Base-by-base conservation (phyloP, 2,329 filamentous ascomycete genomes). In the Penicillium polonicum region DNA sequence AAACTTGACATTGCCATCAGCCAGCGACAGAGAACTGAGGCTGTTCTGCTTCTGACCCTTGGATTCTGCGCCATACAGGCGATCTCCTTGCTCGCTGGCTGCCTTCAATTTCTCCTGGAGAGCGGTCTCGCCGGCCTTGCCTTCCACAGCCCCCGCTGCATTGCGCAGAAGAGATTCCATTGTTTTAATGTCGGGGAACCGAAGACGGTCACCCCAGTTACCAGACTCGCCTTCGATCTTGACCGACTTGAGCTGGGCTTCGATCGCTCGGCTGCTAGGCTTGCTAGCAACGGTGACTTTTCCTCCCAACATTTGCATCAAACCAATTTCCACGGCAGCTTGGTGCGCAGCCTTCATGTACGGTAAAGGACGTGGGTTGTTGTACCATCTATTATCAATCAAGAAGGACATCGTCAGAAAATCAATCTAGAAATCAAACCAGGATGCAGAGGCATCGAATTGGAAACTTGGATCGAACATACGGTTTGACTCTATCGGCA, bases 1-100 rank as follows among this genome's bases (percentile, higher is more conserved):
- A 78, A 94, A 92, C 71, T 90, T 91, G 62, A 89, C 70, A 41
- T 79, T 73, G 1, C 79, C 74, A 64, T 90, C 82, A 19, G 76
- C 71, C 29, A 94, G 71, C 3, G 82, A 76, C 15, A 87, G 74
- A 63, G 57, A 63, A 63, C 25, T 60, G 59, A 52, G 57, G 19
- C n/a, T 43, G n/a, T 49, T 41, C 19, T 68, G 56, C 13, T 61
- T 60, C 41, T 67, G 57, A 27, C 64, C 49, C 13, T 63, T 60
- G 6, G 60, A 35, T 48, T 68, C 55, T 15, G 23, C 41, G 13
- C 19, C n/a, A 33, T 53, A 48, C 23, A 53, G 9, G 23, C 39
- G 48, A 35, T 44, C 43, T 23, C 21, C 46, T 8, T 43, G n/a
- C 31, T 21, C 23, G 41, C 31, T 39, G n/a, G 21, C 21, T 15